Percentiles rank a stretch among this genome's conserved stretches.
Conservation (phyloP, 306 rosid genomes). For the Vachellia collinsii region DNA sequence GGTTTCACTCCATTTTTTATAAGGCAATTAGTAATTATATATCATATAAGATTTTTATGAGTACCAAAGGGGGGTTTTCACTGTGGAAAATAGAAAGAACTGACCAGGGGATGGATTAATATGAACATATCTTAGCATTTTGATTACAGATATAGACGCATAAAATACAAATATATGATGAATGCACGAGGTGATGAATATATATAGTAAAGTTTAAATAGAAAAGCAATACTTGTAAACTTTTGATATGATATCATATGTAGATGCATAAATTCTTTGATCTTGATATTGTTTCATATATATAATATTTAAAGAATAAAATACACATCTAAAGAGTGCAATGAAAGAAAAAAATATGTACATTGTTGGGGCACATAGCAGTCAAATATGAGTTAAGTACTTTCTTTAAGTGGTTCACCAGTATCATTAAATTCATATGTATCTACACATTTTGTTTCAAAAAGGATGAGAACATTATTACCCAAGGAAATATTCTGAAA, state of each 20-base stretch:
- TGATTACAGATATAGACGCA: not conserved
- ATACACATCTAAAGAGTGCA: not conserved
- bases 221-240: not conserved
- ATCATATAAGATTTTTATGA: not conserved
- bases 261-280: not conserved
- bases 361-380: not conserved
- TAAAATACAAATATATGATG: not conserved
- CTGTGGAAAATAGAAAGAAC: not conserved
- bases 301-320: not conserved
- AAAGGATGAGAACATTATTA: not conserved
- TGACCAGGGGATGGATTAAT: not conserved
- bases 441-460: not conserved
- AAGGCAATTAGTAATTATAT: not conserved
- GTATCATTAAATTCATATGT: not conserved
- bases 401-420: not conserved
- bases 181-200: not conserved
- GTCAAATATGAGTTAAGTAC: not conserved
- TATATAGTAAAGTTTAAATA: not conserved
- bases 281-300: not conserved
- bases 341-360: not conserved
- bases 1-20: not conserved
- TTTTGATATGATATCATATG: not conserved
- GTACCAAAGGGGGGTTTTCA: not conserved
- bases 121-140: not conserved
- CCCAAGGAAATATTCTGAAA: not conserved